phyloP scores from a whole-genome alignment of 2,329 filamentous ascomycete genomes.

The Penicillium sp. region DNA sequence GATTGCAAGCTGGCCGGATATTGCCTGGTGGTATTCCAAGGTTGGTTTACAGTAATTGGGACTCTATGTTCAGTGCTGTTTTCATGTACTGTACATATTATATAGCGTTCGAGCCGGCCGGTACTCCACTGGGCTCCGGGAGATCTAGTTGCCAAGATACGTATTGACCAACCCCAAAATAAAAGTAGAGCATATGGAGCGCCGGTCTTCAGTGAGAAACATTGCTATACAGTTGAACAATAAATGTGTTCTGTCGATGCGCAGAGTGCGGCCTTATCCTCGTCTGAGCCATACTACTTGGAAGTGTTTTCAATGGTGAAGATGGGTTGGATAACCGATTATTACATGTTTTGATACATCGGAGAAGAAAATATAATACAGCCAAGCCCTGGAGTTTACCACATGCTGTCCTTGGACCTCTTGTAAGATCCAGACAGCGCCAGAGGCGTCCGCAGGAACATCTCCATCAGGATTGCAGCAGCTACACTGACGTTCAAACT shows the following conservation, averaged over 20 bases:
- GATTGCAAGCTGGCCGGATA: not conserved
- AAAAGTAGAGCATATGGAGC: too few species aligned
- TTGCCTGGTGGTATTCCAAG: too few species aligned
- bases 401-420: constrained; percentile 21
- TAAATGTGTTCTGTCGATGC: too few species aligned
- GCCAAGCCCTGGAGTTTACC: constrained; percentile 4
- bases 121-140: too few species aligned
- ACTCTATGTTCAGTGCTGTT: too few species aligned
- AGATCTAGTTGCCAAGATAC: too few species aligned
- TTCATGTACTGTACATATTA: too few species aligned
- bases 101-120: too few species aligned
- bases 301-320: not conserved
- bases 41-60: too few species aligned
- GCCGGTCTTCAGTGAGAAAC: too few species aligned
- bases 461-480: constrained; percentile 65
- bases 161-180: too few species aligned
- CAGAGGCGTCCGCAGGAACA: constrained; percentile 39
- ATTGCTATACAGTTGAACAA: too few species aligned
- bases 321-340: not conserved
- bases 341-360: not conserved
- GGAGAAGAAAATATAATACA: constrained; percentile 1
- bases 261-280: not conserved
- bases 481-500: constrained; percentile 94
- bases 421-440: constrained; percentile 21
- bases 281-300: not conserved